Base-by-base conservation (phyloP, 2,329 filamentous ascomycete genomes). In the Fusarium continuum region DNA sequence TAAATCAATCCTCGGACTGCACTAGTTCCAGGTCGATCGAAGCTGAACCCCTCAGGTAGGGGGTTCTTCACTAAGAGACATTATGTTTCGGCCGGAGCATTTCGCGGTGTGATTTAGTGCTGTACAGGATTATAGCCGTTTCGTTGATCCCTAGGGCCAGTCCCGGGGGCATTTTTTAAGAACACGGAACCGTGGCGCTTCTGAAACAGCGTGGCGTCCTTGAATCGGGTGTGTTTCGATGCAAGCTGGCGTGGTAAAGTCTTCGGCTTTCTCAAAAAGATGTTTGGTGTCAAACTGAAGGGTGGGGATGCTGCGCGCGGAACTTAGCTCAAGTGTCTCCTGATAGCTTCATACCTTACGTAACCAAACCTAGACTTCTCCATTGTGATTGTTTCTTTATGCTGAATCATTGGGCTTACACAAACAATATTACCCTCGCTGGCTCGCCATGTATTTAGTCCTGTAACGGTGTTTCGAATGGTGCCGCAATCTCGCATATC, bases 281-380 rank as follows among this genome's bases (percentile, higher is more conserved):
- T 19, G 51, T n/a, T 32, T 54, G 38, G 29, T 51, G 32, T 26
- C 51, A 34, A 50, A 59, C 39, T 51, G 26, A 45, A 51, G 16
- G 28, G 62, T 60, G 63, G 62, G 25, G 63, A 58, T 66, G 31
- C 62, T 62, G 62, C 57, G 63, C 63, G 63, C 58, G 63, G 66
- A 62, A 46, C 36, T 61, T 53, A 60, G 36, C 28, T 34, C 20
- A 22, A 11, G 28, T 40, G 28, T 39, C 20, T 25, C 50, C n/a
- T 26, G 19, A 50, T 31, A 40, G 29, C 26, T 59, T 44, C n/a
- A n/a, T n/a, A n/a, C n/a, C n/a, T n/a, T n/a, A n/a, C n/a, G n/a
- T n/a, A n/a, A 40, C 29, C 19, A 36, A 25, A 40, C 40, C 20
- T 34, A 40, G 35, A 25, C 55, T 17, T 45, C 16, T 34, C 5